A percentile compares a stretch with the other conserved stretches of the same genome.
phyloP scores from a whole-genome alignment of 192 early-diverging fungal species.

The Thoreauomyces humboldtii region DNA sequence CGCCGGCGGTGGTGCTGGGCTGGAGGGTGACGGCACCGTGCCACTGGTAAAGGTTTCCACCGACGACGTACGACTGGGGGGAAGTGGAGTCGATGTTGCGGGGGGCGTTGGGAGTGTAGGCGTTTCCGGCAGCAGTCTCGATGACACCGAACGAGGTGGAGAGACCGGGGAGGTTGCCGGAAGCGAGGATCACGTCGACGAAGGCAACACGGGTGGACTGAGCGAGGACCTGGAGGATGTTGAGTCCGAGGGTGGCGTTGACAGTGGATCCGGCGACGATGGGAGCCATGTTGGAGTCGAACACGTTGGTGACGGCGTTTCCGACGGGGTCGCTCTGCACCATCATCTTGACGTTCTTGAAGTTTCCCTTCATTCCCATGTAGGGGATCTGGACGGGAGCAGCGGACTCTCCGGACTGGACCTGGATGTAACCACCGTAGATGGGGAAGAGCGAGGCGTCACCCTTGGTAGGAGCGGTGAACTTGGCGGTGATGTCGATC shows the following conservation, averaged over 20 bases:
- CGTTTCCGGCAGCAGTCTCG: slow-evolving; percentile 8
- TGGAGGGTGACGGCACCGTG: slow-evolving; percentile 2
- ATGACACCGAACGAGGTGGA: slow-evolving; percentile 9
- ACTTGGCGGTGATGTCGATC: slow-evolving; percentile 20
- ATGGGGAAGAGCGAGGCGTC: slow-evolving; percentile 21
- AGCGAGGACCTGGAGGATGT: slow-evolving; percentile 4
- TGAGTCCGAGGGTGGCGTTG: slow-evolving; percentile 22
- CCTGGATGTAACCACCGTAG: slow-evolving; percentile 33
- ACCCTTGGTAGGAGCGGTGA: slow-evolving; percentile 27
- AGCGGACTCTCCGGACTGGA: slow-evolving; percentile 1
- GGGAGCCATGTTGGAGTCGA: not conserved
- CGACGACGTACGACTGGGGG: too few species aligned
- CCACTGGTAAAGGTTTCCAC: slow-evolving; percentile 6
- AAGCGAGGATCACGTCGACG: slow-evolving; percentile 3
- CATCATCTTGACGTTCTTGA: slow-evolving; percentile 7
- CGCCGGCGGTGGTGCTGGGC: not conserved
- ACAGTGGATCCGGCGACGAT: slow-evolving; percentile 2
- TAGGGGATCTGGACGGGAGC: slow-evolving; percentile 27
- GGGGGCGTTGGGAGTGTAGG: slow-evolving; percentile 2
- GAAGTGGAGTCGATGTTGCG: slow-evolving; percentile 8
- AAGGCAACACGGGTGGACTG: slow-evolving; percentile 12
- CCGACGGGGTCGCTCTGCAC: not conserved
- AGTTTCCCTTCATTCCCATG: slow-evolving; percentile 27
- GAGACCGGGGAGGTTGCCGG: not conserved
- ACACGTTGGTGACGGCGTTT: not conserved